Evolutionary conservation across 371 early-diverging fungal species (phyloP).

Genomic region (Mycotypha africana): DNA sequence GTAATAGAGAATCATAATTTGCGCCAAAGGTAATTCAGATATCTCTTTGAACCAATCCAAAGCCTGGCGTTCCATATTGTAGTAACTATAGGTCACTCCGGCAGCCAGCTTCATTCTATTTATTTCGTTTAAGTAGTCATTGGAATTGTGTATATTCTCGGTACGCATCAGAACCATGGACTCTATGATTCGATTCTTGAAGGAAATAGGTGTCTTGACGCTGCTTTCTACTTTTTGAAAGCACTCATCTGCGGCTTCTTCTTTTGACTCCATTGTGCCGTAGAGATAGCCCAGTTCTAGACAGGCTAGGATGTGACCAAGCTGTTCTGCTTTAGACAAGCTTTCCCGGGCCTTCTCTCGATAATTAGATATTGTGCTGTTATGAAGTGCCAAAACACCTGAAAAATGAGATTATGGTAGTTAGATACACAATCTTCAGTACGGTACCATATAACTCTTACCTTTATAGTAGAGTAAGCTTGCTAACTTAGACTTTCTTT

Average conservation of each 20-base stretch:
- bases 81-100: constrained; percentile 16
- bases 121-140: constrained; percentile 11
- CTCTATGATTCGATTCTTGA: constrained; percentile 8
- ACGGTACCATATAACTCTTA: not conserved
- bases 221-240: constrained; percentile 9
- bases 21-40: constrained; percentile 3
- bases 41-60: constrained; percentile 16
- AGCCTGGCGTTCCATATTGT: constrained; percentile 17
- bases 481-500: no score
- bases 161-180: constrained; percentile 5
- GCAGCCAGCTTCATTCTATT: constrained; percentile 16
- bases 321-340: constrained; percentile 4
- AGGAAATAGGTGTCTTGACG: constrained; percentile 4
- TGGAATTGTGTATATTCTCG: not conserved
- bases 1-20: constrained; percentile 15
- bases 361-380: constrained; percentile 5
- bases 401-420: no score
- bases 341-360: constrained; percentile 2
- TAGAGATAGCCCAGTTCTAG: constrained; percentile 18
- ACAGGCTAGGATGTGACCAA: constrained; percentile 9
- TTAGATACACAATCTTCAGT: no score
- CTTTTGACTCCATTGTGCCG: constrained; percentile 5
- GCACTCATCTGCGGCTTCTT: constrained; percentile 9
- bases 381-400: constrained; percentile 12
- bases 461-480: no score